These are phyloP conservation scores for Pseudozyma hubeiensis DNA, from an alignment of 1,284 basidiomycete species.

Conservation along the genomic window DNA sequence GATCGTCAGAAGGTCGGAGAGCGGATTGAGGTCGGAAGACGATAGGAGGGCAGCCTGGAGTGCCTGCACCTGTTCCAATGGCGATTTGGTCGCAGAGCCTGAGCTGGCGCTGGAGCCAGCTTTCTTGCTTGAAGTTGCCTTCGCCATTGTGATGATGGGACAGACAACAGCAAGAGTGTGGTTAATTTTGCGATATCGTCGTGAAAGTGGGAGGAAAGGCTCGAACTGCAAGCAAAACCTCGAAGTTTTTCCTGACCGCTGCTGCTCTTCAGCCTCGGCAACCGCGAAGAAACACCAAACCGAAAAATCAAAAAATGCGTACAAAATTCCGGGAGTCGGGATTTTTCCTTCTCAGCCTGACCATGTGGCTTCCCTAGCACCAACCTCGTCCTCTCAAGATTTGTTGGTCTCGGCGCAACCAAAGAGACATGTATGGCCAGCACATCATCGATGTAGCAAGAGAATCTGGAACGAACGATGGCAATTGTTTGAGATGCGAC, in stretches of 20 bases:
- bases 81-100: neutral
- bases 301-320: slow-evolving; percentile 7
- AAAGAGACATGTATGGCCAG: no score
- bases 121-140: slow-evolving; percentile 25
- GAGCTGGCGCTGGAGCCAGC: slow-evolving; percentile 14
- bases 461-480: no score
- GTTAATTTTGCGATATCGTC: neutral
- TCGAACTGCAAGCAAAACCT: neutral
- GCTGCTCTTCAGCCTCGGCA: neutral
- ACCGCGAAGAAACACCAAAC: slow-evolving; percentile 5
- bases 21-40: slow-evolving; percentile 61
- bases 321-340: slow-evolving; percentile 19
- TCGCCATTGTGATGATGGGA: slow-evolving; percentile 7
- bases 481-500: no score
- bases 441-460: no score
- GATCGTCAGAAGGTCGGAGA: slow-evolving; percentile 55
- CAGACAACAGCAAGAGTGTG: neutral
- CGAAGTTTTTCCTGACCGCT: slow-evolving; percentile 18
- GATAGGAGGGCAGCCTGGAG: slow-evolving; percentile 49
- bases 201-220: no score
- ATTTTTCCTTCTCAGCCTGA: neutral
- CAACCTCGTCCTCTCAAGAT: no score
- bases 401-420: no score
- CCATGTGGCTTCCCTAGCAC: neutral
- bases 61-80: slow-evolving; percentile 32